Evolutionary conservation across 192 early-diverging fungal species (phyloP).

Genomic region (Bifiguratus adelaidae): DNA sequence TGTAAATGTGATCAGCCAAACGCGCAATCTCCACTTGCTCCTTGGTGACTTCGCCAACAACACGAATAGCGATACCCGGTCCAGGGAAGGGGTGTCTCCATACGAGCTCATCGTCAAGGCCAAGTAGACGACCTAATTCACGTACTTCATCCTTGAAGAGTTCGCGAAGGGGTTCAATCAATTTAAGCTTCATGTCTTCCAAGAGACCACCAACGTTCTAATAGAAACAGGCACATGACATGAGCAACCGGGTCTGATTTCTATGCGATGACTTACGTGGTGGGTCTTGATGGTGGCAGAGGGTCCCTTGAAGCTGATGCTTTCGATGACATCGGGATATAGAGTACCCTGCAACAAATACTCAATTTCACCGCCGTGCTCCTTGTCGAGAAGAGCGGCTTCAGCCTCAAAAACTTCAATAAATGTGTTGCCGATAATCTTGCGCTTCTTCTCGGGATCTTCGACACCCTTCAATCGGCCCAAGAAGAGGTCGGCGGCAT

Average conservation of each 20-base stretch:
- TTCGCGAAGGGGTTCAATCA: slow-evolving; percentile 97
- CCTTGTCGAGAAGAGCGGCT: slow-evolving; percentile 80
- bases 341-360: slow-evolving; percentile 96
- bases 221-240: slow-evolving; percentile 16
- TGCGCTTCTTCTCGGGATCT: slow-evolving; percentile 96
- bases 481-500: slow-evolving; percentile 79
- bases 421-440: slow-evolving; percentile 98
- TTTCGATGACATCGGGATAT: slow-evolving; percentile 99
- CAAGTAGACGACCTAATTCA: slow-evolving; percentile 82
- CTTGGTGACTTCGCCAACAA: slow-evolving; percentile 91
- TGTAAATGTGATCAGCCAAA: slow-evolving; percentile 94
- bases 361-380: slow-evolving; percentile 76
- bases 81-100: slow-evolving; percentile 99
- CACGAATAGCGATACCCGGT: slow-evolving; percentile 96
- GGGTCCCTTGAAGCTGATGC: slow-evolving; percentile 98
- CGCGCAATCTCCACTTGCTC: slow-evolving; percentile 93
- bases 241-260: background rate
- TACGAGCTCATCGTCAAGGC: slow-evolving; percentile 87
- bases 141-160: slow-evolving; percentile 99
- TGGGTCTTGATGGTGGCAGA: slow-evolving; percentile 98
- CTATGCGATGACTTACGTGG: slow-evolving; percentile 47
- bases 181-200: slow-evolving; percentile 95
- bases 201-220: slow-evolving; percentile 90
- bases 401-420: slow-evolving; percentile 97
- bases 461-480: slow-evolving; percentile 80